These are phyloP conservation scores for Penicillium janthinellum DNA, from an alignment of 2,329 filamentous ascomycete genomes.

Conservation along the genomic window DNA sequence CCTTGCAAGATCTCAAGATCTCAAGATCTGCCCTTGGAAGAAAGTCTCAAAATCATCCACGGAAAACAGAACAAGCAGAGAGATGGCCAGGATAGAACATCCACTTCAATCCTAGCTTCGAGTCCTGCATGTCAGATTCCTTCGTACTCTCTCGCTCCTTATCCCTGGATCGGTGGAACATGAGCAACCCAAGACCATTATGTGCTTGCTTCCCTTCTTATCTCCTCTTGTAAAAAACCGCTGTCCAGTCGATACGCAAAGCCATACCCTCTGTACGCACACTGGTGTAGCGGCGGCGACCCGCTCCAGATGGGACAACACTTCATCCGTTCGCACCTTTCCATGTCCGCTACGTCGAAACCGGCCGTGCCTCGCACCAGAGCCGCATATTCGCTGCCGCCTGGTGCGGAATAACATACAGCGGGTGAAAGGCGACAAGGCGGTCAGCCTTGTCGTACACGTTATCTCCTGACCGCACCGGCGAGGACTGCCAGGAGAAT, in stretches of 20 bases:
- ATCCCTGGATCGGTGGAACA: background rate
- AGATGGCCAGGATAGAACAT: background rate
- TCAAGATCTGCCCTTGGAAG: background rate
- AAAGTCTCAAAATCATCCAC: too few species aligned
- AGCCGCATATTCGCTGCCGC: constrained; percentile 64
- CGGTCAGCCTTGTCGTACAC: constrained; percentile 72
- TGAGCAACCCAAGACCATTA: background rate
- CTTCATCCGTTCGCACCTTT: constrained; percentile 6
- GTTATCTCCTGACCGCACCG: constrained; percentile 50
- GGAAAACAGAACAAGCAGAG: too few species aligned
- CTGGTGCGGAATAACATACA: constrained; percentile 79
- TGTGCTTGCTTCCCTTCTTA: background rate
- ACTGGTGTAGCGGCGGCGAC: background rate
- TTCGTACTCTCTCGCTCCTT: background rate
- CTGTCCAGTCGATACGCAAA: background rate
- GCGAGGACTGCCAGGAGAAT: constrained; percentile 44
- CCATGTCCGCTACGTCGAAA: constrained; percentile 12
- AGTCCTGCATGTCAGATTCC: constrained; percentile 1
- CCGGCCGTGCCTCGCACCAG: constrained; percentile 59
- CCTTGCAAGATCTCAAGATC: background rate
- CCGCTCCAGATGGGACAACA: background rate
- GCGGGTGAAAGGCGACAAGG: constrained; percentile 72
- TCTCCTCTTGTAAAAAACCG: background rate
- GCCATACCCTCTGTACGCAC: background rate
- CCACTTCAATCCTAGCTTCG: background rate